Conservation (phyloP, 805 yeast genomes). For the Candida tammaniensis region DNA sequence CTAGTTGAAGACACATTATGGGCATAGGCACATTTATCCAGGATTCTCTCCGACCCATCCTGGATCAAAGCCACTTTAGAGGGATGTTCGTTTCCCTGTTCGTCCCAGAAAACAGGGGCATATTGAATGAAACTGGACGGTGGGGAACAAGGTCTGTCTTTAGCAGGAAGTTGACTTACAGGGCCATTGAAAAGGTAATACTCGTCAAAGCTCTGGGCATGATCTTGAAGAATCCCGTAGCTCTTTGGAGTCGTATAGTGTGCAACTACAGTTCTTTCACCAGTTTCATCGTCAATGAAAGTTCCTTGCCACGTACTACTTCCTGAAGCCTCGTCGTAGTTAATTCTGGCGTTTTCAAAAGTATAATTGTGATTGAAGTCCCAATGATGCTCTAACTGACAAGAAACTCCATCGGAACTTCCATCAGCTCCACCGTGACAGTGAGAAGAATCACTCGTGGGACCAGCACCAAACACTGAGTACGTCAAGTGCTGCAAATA, state of each 20-base stretch:
- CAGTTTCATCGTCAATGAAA: constrained; percentile 11
- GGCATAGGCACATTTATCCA: too few species aligned
- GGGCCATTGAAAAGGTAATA: constrained; percentile 2
- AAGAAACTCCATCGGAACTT: constrained; percentile 11
- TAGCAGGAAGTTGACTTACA: not conserved
- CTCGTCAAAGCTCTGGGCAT: constrained; percentile 7
- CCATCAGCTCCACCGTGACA: constrained; percentile 14
- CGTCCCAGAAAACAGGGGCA: constrained; percentile 4
- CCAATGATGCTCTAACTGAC: constrained; percentile 11
- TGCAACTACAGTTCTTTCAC: constrained; percentile 5
- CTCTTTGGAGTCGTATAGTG: constrained; percentile 9
- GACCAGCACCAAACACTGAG: constrained; percentile 12
- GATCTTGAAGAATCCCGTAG: constrained; percentile 5
- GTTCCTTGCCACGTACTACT: constrained; percentile 12
- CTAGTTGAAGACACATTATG: too few species aligned
- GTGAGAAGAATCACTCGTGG: constrained; percentile 2
- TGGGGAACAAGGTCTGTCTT: constrained; percentile 4
- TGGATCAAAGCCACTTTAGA: too few species aligned
- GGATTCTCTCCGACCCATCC: too few species aligned
- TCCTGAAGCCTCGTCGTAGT: constrained; percentile 2
- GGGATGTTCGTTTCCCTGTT: too few species aligned
- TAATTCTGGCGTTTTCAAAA: constrained; percentile 4
- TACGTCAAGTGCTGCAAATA: constrained; percentile 11
- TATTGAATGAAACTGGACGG: constrained; percentile 7
- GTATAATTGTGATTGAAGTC: constrained; percentile 11